phyloP scores from a whole-genome alignment of 2,329 filamentous ascomycete genomes.

The Paramyrothecium roridum region DNA sequence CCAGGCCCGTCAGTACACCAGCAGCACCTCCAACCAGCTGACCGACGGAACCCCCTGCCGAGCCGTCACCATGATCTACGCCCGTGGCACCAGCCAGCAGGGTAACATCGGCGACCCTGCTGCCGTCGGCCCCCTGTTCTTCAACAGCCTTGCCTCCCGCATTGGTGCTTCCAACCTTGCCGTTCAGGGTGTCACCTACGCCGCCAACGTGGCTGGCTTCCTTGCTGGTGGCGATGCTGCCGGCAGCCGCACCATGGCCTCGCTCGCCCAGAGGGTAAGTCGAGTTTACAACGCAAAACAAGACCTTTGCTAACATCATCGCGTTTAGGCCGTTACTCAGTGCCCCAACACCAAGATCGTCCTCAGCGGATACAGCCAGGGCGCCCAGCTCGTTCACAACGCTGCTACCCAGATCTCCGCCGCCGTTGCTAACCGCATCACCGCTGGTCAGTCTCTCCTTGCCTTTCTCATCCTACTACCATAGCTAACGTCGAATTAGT shows the following conservation, averaged over 20 bases:
- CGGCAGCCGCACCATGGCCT: slow-evolving; percentile 39
- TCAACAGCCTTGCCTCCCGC: slow-evolving; percentile 35
- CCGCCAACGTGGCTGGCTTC: slow-evolving; percentile 41
- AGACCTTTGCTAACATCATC: slow-evolving; percentile 9
- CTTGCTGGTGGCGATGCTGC: slow-evolving; percentile 39
- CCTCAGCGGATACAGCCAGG: slow-evolving; percentile 44
- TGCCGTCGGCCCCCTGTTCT: slow-evolving; percentile 44
- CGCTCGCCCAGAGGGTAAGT: background rate
- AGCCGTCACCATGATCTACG: slow-evolving; percentile 49
- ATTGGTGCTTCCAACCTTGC: slow-evolving; percentile 41
- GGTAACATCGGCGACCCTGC: slow-evolving; percentile 48
- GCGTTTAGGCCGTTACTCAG: slow-evolving; percentile 27
- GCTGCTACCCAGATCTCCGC: slow-evolving; percentile 32
- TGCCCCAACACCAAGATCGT: slow-evolving; percentile 44
- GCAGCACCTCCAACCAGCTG: slow-evolving; percentile 2
- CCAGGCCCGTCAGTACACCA: background rate
- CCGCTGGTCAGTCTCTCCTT: slow-evolving; percentile 10
- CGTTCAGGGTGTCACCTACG: slow-evolving; percentile 53
- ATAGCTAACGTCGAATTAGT: background rate
- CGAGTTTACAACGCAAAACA: background rate
- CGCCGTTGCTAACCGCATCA: slow-evolving; percentile 25
- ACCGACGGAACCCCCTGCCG: slow-evolving; percentile 1
- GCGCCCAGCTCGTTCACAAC: slow-evolving; percentile 37
- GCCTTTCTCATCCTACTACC: background rate
- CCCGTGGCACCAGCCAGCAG: slow-evolving; percentile 50